These are phyloP conservation scores for Metschnikowia lunata DNA, from an alignment of 805 yeast species.

Conservation along the genomic window DNA sequence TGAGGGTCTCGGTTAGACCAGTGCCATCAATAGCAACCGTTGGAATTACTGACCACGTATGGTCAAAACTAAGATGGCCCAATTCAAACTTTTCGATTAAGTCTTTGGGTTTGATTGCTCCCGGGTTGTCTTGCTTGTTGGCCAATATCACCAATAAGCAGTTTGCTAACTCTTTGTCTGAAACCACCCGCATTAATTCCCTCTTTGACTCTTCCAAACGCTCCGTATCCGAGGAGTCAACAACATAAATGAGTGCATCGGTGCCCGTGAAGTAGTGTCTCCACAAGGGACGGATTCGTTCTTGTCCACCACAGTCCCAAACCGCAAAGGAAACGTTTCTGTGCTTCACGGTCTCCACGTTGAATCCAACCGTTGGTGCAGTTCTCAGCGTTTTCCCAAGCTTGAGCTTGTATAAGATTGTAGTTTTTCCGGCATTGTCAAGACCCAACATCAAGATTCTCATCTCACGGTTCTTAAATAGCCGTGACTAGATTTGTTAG, in stretches of 20 bases:
- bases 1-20: constrained; percentile 81
- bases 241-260: constrained; percentile 84
- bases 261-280: constrained; percentile 94
- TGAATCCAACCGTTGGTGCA: constrained; percentile 92
- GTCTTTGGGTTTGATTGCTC: constrained; percentile 73
- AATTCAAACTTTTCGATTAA: constrained; percentile 69
- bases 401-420: constrained; percentile 79
- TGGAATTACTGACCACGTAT: constrained; percentile 89
- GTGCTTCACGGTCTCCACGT: constrained; percentile 81
- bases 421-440: constrained; percentile 91
- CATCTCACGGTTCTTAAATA: constrained; percentile 84
- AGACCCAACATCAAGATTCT: constrained; percentile 90
- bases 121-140: constrained; percentile 77
- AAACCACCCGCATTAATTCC: constrained; percentile 72
- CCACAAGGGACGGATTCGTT: constrained; percentile 87
- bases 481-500: constrained; percentile 29
- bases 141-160: constrained; percentile 82
- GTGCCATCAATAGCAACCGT: constrained; percentile 87
- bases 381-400: constrained; percentile 61
- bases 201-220: constrained; percentile 74
- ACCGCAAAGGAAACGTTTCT: constrained; percentile 80
- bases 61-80: constrained; percentile 52
- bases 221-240: constrained; percentile 71
- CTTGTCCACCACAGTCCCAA: constrained; percentile 98
- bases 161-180: constrained; percentile 78